Base-by-base conservation (phyloP, 2,329 filamentous ascomycete species). In the Hypoxylon rubiginosum region DNA sequence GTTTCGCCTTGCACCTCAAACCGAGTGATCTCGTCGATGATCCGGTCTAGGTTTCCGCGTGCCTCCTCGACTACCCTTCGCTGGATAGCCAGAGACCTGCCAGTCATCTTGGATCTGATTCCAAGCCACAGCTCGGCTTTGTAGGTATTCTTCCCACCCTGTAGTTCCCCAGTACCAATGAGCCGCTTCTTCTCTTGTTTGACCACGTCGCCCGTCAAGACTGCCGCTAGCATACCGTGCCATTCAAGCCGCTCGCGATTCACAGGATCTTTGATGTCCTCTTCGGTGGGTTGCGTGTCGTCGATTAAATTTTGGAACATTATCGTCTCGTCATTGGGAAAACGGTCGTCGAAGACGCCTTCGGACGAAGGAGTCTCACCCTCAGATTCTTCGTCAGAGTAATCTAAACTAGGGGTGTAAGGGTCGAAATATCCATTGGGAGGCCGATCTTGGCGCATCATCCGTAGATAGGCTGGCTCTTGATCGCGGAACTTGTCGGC, bases 181-280 rank as follows among this genome's bases (percentile, higher is more conserved):
- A 99, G 80, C 48, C 96, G 90, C 79, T 97, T 97, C 85, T 99
- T 99, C 82, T 99, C 96, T 79, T 99, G 96, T 74, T 93, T 93
- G 62, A 99, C 95, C 8, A 99, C 96, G 78, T 99, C 96, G 70
- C 96, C 96, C 0, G 94, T 97, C 71, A 99, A 82, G 3, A 99
- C 96, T 13, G 95, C 97, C 64, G 95, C 93, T 61, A 99, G 82
- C 96, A 99, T 99, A 2, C 93, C 93, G 80, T 99, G 94, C 96
- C 96, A 99, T 80, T 99, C 96, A 24, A 99, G 84, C 48, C 95
- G 86, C 79, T 98, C 96, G 66, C 94, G 87, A 75, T 94, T 97
- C 68, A 90, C 89, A 0, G 94, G 92, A 73, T 97, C 92, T 78
- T 92, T 91, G 56, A 98, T 80, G 78, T 99, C 96, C 74, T 98